Percentiles rank a stretch among this genome's conserved stretches.
phyloP scores from a whole-genome alignment of 192 early-diverging fungal genomes.

The Backusella australiensis region DNA sequence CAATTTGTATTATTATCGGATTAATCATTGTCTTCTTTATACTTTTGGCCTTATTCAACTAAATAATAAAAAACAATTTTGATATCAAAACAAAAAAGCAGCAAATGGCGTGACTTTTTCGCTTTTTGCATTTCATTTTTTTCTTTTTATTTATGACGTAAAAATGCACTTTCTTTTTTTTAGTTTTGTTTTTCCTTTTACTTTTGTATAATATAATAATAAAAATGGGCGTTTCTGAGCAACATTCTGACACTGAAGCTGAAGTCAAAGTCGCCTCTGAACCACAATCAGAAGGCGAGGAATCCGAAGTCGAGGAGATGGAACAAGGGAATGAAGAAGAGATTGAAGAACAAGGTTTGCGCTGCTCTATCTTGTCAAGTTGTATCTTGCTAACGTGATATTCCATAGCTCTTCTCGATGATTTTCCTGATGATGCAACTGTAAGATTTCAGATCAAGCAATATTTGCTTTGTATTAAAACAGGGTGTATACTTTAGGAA shows the following conservation, averaged over 20 bases:
- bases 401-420: conserved; percentile 36
- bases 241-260: background rate
- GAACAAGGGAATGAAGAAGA: background rate
- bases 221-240: conserved; percentile 1
- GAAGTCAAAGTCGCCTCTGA: background rate
- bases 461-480: background rate
- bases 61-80: background rate
- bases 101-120: background rate
- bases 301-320: background rate
- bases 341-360: conserved; percentile 7
- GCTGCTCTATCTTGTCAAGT: background rate
- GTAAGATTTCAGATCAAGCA: conserved; percentile 14
- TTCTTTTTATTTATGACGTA: background rate
- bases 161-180: background rate
- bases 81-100: background rate
- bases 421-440: conserved; percentile 49
- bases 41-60: conserved; percentile 26
- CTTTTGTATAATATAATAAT: background rate
- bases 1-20: conserved; percentile 42
- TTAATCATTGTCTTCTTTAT: conserved; percentile 44
- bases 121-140: background rate
- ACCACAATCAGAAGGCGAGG: background rate
- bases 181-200: background rate
- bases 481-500: conserved; percentile 42
- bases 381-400: background rate